Base-by-base conservation (phyloP, 176 grass and related monocot genomes). In the Coix lacrymajobi region DNA sequence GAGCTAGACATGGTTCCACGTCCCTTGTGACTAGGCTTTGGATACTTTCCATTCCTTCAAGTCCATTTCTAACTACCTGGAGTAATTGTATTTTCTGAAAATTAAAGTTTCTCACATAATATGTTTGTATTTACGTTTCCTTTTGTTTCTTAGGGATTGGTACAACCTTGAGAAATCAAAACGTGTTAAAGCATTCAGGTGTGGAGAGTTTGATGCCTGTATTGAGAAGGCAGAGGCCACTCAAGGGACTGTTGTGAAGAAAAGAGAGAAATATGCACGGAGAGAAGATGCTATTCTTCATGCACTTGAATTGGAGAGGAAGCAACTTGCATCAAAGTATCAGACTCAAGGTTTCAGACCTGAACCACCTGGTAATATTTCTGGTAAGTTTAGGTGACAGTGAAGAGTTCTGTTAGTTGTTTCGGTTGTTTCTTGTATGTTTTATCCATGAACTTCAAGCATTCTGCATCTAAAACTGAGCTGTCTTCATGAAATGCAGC, bases 91-190 rank as follows among this genome's bases (percentile, higher is more conserved):
- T 17, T 78, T 31, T 79, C 30, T 68, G 46, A 68, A 78, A 51
- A 22, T 63, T 19, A 19, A 77, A 72, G 33, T 48, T 77, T 40
- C 71, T 15, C 11, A 40, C 29, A 56, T 52, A 43, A 80, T 63
- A 8, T 79, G 11, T 78, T 39, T 76, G 60, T 51, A 36, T 83
- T 79, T n/a, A 84, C 44, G 73, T 71, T 44, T 90, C 82, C 65
- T 88, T 73, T 48, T 60, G 62, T 25, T 56, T 85, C 61, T 76
- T 78, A 99, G 96, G 31, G 96, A 99, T 82, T 99, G 96, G 96
- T 99, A 99, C 85, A 99, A 99, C 83, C 84, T 99, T 65, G 96
- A 99, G 85, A 99, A 99, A 90, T 99, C 96, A 62, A 99, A 99
- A 73, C 93, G 96, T 74, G 96, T 99, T 41, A 99, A 99, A 79